These are phyloP conservation scores for Vitis hybrid DNA, from an alignment of 177 flowering plant species.

Conservation along the genomic window DNA sequence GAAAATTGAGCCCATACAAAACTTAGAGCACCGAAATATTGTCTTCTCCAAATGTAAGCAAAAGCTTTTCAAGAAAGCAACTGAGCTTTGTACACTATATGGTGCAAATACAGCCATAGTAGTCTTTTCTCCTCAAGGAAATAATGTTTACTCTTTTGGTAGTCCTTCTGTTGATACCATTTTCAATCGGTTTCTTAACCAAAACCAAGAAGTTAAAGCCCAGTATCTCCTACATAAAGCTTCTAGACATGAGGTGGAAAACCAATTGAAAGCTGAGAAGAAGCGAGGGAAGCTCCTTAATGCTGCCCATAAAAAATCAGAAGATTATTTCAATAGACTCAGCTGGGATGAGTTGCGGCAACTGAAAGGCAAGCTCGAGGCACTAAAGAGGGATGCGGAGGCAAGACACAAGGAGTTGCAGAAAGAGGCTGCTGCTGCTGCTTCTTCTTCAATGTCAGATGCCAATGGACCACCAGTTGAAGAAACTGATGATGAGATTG, in stretches of 20 bases:
- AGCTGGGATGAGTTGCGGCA: slow-evolving; percentile 13
- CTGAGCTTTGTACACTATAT: slow-evolving; percentile 7
- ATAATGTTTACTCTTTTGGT: slow-evolving; percentile 9
- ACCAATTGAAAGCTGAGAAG: slow-evolving; percentile 25
- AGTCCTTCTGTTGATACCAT: slow-evolving; percentile 6
- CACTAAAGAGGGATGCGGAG: too few relatives aligned
- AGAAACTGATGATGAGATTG: too few relatives aligned
- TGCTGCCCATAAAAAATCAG: slow-evolving; percentile 11
- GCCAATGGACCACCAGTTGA: too few relatives aligned
- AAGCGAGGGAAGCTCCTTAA: slow-evolving; percentile 13
- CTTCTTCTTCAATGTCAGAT: too few relatives aligned
- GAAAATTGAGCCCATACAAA: slow-evolving; percentile 16
- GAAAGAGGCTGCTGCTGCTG: too few relatives aligned
- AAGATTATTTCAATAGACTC: slow-evolving; percentile 16
- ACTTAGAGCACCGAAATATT: slow-evolving; percentile 1
- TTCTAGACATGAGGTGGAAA: neutral
- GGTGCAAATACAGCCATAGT: slow-evolving; percentile 18
- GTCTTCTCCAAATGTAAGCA: slow-evolving; percentile 23
- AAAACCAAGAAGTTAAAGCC: too few relatives aligned
- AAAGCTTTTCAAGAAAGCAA: slow-evolving; percentile 17
- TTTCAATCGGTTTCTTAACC: neutral
- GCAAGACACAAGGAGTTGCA: too few relatives aligned
- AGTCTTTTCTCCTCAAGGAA: slow-evolving; percentile 11
- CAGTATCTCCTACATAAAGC: neutral
- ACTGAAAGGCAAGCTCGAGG: too few relatives aligned